Conservation (phyloP, 257 asterid species). For the Linaria vulgaris region DNA sequence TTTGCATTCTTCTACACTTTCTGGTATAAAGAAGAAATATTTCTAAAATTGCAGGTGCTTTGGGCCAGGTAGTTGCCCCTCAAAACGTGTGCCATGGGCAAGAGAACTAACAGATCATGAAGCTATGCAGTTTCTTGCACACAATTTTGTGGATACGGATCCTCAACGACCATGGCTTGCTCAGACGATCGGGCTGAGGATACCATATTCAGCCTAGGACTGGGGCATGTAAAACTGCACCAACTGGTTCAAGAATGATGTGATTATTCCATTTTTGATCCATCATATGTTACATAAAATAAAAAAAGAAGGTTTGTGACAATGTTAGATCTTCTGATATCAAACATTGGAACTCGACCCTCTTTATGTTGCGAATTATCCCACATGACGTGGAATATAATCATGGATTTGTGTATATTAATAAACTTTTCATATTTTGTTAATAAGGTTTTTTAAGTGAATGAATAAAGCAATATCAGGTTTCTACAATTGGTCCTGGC, state of each 20-base stretch:
- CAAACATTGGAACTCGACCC: too few species aligned
- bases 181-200: conserved; percentile 63
- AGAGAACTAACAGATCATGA: conserved; percentile 86
- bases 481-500: too few species aligned
- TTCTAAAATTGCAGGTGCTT: conserved; percentile 55
- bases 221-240: conserved; percentile 23
- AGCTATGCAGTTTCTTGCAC: conserved; percentile 68
- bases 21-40: too few species aligned
- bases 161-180: conserved; percentile 75
- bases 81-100: conserved; percentile 83
- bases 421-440: too few species aligned
- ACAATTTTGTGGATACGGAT: conserved; percentile 75
- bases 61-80: conserved; percentile 83
- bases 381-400: too few species aligned
- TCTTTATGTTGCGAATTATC: too few species aligned
- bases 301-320: neutral
- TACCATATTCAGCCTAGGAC: conserved; percentile 67
- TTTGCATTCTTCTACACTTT: too few species aligned
- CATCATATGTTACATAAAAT: neutral
- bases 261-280: neutral
- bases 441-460: too few species aligned
- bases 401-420: too few species aligned
- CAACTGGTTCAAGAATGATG: neutral
- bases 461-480: too few species aligned
- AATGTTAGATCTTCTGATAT: too few species aligned